A percentile compares a stretch with the other conserved stretches of the same genome.
Conservation (phyloP, 129 eudicot genomes). For the Flaveria linearis region DNA sequence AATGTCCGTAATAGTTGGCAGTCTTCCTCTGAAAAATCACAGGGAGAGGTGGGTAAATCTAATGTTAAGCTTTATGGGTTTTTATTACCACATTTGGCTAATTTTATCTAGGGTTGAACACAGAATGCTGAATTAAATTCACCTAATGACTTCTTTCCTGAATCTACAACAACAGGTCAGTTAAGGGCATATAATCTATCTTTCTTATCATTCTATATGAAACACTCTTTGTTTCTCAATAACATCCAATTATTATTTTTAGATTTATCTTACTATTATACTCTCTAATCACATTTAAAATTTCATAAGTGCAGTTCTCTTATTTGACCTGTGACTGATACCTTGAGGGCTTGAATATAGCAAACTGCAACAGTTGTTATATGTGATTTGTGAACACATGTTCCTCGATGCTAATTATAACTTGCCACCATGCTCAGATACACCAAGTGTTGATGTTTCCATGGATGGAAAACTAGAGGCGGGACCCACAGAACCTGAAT, state of each 20-base stretch:
- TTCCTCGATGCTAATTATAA: slow-evolving; percentile 14
- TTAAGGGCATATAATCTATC: neutral
- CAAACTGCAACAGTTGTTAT: slow-evolving; percentile 13
- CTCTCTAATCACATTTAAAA: neutral
- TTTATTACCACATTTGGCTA: neutral
- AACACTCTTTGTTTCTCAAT: neutral
- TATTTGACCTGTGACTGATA: neutral
- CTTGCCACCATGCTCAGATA: slow-evolving; percentile 38
- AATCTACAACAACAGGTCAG: slow-evolving; percentile 46
- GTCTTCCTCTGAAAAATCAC: slow-evolving; percentile 39
- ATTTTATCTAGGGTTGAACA: slow-evolving; percentile 15
- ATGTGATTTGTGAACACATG: neutral
- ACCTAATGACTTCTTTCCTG: slow-evolving; percentile 42
- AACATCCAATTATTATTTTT: neutral
- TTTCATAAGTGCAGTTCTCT: neutral
- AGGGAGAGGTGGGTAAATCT: slow-evolving; percentile 44
- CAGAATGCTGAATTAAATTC: slow-evolving; percentile 50
- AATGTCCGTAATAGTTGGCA: slow-evolving; percentile 26
- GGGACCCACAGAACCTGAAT: slow-evolving; percentile 22
- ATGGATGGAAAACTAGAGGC: slow-evolving; percentile 24
- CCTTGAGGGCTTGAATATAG: neutral
- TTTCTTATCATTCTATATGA: slow-evolving; percentile 7
- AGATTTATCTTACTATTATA: neutral
- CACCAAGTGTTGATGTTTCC: slow-evolving; percentile 33
- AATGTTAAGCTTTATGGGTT: slow-evolving; percentile 3